These are phyloP conservation scores for Larix kaempferi DNA, from an alignment of 75 land plant genomes.

Conservation along the genomic window DNA sequence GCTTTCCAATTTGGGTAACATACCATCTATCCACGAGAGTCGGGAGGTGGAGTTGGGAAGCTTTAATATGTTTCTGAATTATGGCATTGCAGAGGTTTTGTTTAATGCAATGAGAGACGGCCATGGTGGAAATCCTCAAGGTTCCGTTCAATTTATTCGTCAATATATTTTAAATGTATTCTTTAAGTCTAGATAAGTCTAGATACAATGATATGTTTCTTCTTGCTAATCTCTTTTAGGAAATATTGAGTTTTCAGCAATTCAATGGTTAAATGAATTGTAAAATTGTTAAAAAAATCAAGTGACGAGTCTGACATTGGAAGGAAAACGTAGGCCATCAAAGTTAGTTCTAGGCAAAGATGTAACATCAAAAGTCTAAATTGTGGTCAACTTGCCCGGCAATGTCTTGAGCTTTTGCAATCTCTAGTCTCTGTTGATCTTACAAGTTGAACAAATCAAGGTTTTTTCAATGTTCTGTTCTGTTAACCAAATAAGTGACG, in stretches of 20 bases:
- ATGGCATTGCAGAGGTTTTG: background rate
- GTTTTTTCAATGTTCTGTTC: too few relatives aligned
- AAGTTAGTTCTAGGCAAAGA: too few relatives aligned
- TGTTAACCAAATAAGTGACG: too few relatives aligned
- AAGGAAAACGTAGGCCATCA: too few relatives aligned
- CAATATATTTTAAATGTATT: background rate
- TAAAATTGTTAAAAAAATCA: background rate
- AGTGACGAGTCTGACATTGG: too few relatives aligned
- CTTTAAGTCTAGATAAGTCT: background rate
- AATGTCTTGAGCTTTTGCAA: too few relatives aligned
- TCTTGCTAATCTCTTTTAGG: background rate
- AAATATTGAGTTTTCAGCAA: background rate
- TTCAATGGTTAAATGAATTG: background rate
- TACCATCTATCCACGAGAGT: background rate
- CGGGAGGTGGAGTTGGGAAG: background rate
- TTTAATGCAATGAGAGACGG: background rate
- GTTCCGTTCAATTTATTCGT: constrained; percentile 4
- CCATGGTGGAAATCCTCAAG: background rate
- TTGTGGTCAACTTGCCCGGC: too few relatives aligned
- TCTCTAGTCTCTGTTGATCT: too few relatives aligned
- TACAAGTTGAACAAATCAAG: too few relatives aligned
- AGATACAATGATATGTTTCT: background rate
- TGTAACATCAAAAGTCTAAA: too few relatives aligned
- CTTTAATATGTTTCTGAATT: background rate
- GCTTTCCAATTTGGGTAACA: background rate